These are phyloP conservation scores for Aspergillus aculeatinus DNA, from an alignment of 2,329 filamentous ascomycete genomes.

Conservation along the genomic window DNA sequence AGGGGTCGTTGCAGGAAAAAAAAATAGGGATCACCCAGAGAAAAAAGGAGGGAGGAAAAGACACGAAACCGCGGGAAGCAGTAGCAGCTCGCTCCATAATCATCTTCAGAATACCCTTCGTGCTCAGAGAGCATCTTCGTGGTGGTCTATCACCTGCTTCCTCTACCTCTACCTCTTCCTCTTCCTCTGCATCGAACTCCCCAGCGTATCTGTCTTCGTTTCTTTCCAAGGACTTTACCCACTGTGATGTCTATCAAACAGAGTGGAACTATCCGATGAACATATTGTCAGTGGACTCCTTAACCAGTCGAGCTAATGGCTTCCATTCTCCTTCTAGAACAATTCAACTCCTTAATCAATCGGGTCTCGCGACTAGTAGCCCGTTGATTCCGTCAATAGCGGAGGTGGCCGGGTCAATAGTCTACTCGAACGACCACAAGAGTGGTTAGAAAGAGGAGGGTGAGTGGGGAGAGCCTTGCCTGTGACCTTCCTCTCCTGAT, in stretches of 20 bases:
- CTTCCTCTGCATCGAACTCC: background rate
- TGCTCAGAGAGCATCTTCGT: background rate
- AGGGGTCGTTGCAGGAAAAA: conserved; percentile 9
- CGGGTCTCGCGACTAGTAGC: background rate
- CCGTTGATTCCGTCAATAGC: conserved; percentile 22
- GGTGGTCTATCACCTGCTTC: background rate
- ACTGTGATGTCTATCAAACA: background rate
- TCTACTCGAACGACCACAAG: conserved; percentile 2
- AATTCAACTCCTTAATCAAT: conserved; percentile 1
- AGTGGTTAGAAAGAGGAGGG: background rate
- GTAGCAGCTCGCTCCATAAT: background rate
- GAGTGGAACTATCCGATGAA: conserved; percentile 2
- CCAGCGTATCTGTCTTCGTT: background rate
- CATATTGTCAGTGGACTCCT: background rate
- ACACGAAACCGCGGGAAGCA: background rate
- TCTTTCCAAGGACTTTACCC: background rate
- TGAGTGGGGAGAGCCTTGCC: background rate
- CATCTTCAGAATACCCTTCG: background rate
- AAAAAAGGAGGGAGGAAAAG: background rate
- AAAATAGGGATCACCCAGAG: background rate
- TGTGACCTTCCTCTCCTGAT: background rate
- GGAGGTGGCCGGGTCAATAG: conserved; percentile 17
- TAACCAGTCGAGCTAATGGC: background rate
- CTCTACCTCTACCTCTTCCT: background rate
- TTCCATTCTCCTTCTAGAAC: background rate